These are phyloP conservation scores for Tetramitus jugosus DNA, from an alignment of 208 protist species.

Conservation along the genomic window DNA sequence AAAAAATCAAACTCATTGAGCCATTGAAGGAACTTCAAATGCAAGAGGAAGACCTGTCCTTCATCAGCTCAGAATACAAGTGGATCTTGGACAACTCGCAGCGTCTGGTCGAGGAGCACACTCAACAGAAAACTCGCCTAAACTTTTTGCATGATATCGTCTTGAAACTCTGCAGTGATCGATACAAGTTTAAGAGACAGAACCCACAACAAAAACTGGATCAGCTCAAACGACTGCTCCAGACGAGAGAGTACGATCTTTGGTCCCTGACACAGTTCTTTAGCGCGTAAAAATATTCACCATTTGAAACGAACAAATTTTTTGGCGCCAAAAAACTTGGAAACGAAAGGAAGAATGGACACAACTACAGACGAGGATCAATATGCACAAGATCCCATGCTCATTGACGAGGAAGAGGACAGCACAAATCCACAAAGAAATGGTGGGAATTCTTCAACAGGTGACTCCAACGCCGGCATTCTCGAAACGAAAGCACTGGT, in stretches of 20 bases:
- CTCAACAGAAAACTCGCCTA: background rate
- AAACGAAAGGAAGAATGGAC: too few species aligned
- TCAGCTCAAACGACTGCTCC: background rate
- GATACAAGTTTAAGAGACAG: background rate
- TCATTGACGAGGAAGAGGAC: too few species aligned
- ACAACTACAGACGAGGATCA: too few species aligned
- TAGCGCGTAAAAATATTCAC: too few species aligned
- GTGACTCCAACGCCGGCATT: too few species aligned
- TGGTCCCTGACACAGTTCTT: background rate
- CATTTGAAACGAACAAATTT: too few species aligned
- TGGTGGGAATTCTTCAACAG: too few species aligned
- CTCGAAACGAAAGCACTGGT: background rate
- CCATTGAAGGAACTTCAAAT: constrained; percentile 37
- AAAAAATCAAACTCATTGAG: constrained; percentile 29
- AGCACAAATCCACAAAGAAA: too few species aligned
- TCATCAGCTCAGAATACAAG: constrained; percentile 20
- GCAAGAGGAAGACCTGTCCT: constrained; percentile 35
- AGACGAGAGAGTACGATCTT: background rate
- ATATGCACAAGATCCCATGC: too few species aligned
- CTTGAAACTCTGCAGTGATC: background rate
- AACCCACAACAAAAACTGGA: background rate
- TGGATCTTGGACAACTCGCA: constrained; percentile 17
- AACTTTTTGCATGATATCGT: constrained; percentile 1
- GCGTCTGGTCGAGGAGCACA: background rate
- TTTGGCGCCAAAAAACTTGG: too few species aligned